phyloP scores from a whole-genome alignment of 2,329 filamentous ascomycete species.

The Exophiala calicioides region DNA sequence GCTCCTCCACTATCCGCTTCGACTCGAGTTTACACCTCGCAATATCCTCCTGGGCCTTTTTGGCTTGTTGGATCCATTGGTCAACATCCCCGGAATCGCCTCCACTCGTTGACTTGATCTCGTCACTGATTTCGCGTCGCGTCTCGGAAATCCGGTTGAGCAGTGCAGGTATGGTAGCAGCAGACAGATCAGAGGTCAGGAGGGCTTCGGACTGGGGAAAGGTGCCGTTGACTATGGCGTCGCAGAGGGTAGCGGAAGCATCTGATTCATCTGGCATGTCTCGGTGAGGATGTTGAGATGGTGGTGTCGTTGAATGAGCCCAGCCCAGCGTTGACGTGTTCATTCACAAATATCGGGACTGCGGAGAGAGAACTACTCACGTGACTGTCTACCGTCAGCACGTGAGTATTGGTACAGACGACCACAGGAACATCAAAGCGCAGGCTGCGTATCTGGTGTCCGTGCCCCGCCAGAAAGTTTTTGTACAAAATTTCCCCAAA shows the following conservation, averaged over 20 bases:
- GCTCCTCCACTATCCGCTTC: conserved; percentile 75
- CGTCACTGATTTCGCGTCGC: conserved; percentile 53
- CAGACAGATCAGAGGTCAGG: conserved; percentile 54
- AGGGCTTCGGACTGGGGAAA: conserved; percentile 61
- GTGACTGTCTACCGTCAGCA: too few relatives aligned
- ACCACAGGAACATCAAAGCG: background rate
- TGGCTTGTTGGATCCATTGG: conserved; percentile 82
- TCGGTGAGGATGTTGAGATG: background rate
- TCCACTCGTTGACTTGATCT: conserved; percentile 75
- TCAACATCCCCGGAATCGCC: conserved; percentile 78
- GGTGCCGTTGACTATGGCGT: conserved; percentile 43
- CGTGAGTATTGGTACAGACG: too few relatives aligned
- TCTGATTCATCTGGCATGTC: conserved; percentile 18
- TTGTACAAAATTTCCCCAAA: background rate
- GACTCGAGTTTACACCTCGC: conserved; percentile 76
- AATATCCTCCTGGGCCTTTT: conserved; percentile 82
- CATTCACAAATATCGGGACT: too few relatives aligned
- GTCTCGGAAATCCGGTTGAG: conserved; percentile 54
- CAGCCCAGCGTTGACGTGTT: too few relatives aligned
- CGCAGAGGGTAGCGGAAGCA: conserved; percentile 12
- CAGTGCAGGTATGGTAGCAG: conserved; percentile 51
- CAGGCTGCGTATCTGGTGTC: conserved; percentile 11
- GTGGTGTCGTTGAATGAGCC: too few relatives aligned
- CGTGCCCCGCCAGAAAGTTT: conserved; percentile 26
- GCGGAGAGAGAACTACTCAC: too few relatives aligned